A percentile compares a stretch with the other conserved stretches of the same genome.
Conservation (phyloP, 2,329 filamentous ascomycete genomes). For the Botrytis elliptica region DNA sequence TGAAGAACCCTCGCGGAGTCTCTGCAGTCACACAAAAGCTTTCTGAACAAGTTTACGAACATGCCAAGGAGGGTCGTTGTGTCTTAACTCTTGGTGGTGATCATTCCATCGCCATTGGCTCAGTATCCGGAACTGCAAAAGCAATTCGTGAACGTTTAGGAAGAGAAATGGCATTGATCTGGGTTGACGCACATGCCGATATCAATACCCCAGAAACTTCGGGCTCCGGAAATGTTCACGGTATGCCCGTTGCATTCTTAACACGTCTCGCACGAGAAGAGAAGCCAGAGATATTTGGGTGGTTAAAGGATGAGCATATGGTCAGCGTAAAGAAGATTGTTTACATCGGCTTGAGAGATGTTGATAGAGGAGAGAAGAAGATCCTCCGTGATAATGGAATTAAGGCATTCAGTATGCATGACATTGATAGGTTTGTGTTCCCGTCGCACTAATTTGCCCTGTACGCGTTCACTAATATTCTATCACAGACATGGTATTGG, state of each 20-base stretch:
- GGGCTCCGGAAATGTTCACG: slow-evolving; percentile 90
- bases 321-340: slow-evolving; percentile 80
- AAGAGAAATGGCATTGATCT: slow-evolving; percentile 89
- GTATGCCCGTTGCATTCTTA: slow-evolving; percentile 93
- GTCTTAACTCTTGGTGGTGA: slow-evolving; percentile 94
- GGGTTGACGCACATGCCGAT: slow-evolving; percentile 97
- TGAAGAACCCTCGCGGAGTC: slow-evolving; percentile 90
- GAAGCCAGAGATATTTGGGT: slow-evolving; percentile 80
- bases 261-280: slow-evolving; percentile 80
- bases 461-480: background rate
- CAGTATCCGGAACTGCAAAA: slow-evolving; percentile 81
- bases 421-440: slow-evolving; percentile 74
- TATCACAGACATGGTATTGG: slow-evolving; percentile 78
- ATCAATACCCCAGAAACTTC: slow-evolving; percentile 95
- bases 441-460: slow-evolving; percentile 5
- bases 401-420: slow-evolving; percentile 98
- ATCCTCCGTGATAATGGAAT: slow-evolving; percentile 85
- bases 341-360: slow-evolving; percentile 92
- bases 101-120: slow-evolving; percentile 95
- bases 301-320: slow-evolving; percentile 72
- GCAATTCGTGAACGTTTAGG: slow-evolving; percentile 80
- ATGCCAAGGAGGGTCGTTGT: slow-evolving; percentile 79
- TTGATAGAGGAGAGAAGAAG: slow-evolving; percentile 91
- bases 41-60: slow-evolving; percentile 80
- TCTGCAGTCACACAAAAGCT: slow-evolving; percentile 81